Conservation (phyloP, 2,329 filamentous ascomycete species). For the Colletotrichum caudatum region DNA sequence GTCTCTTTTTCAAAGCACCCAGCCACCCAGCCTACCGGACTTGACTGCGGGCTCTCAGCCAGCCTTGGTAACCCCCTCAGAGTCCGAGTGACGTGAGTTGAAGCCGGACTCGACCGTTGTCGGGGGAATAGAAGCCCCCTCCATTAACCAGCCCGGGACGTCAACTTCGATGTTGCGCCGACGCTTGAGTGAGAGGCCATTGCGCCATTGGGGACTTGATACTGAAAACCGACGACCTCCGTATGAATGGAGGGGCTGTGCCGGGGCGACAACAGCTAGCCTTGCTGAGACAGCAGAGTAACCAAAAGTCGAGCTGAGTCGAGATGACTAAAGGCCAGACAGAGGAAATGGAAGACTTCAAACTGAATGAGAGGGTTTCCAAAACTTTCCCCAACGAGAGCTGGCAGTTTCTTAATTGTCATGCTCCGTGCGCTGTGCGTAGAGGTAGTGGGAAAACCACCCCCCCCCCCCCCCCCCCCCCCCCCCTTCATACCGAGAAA, state of each 20-base stretch:
- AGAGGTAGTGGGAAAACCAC: neutral
- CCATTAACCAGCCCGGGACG: neutral
- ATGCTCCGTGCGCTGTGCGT: conserved; percentile 14
- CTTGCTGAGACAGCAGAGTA: conserved; percentile 12
- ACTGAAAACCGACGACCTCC: conserved; percentile 2
- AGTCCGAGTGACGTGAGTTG: conserved; percentile 19
- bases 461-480: too few species aligned
- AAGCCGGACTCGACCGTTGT: conserved; percentile 9
- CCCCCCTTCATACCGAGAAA: neutral
- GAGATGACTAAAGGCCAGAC: conserved; percentile 1
- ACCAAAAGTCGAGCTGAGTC: conserved; percentile 1
- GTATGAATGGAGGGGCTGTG: conserved; percentile 17
- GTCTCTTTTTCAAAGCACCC: neutral
- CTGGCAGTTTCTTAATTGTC: conserved; percentile 15
- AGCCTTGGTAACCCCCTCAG: conserved; percentile 4
- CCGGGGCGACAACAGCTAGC: conserved; percentile 17
- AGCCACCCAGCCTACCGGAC: conserved; percentile 6
- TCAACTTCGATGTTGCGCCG: conserved; percentile 1
- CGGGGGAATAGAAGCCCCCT: conserved; percentile 8
- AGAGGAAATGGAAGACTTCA: neutral
- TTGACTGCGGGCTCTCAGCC: conserved; percentile 6
- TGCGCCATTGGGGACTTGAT: conserved; percentile 3
- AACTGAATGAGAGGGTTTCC: conserved; percentile 8
- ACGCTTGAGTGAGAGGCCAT: conserved; percentile 6
- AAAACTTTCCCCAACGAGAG: neutral